Base-by-base conservation (phyloP, 2,329 filamentous ascomycete genomes). In the Cladophialophora psammophila region DNA sequence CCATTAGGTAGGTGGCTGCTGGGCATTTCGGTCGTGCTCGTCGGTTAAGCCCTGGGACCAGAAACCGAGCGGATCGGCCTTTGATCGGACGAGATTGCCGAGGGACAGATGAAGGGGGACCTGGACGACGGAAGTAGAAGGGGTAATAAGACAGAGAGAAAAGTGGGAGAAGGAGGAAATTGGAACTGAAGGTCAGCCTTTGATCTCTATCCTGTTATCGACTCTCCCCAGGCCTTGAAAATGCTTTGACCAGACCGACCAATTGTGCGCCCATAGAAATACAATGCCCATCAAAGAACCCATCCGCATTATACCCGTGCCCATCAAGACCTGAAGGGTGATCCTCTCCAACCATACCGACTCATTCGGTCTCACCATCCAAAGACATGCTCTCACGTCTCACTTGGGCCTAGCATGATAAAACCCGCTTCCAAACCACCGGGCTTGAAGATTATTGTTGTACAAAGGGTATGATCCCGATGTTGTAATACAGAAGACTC, bases 381-480 rank as follows among this genome's bases (percentile, higher is more conserved):
- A 20, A 45, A 45, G 9, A 45, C 40, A 20, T 5, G 2, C n/a
- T 20, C 40, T 7, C 18, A n/a, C 40, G n/a, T 45, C 40, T 45
- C 40, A 10, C 40, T 18, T 10, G 18, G 15, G n/a, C 40, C 40
- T 2, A 40, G 36, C 10, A 40, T 1, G 36, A 40, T 13, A 13
- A 13, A 13, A 40, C 1, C 36, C 8, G 10, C 40, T 42, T 42
- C 40, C 45, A 50, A 45, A 5, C 15, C 34, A 52, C 31, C 52
- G 13, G 26, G 10, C 15, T 9, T 40, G 45, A 60, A 53, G 13
- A 60, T 60, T 61, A 61, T 40, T 50, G 18, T 48, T 61, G 45
- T 61, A 61, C 59, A 61, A 7, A 34, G 52, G 8, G 35, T 15
- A 18, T 53, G n/a, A 20, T 61, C 12, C n/a, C 38, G 45, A 38